A percentile compares a stretch with the other conserved stretches of the same genome.
These are phyloP conservation scores for Aspergillus clavatus DNA, from an alignment of 2,329 filamentous ascomycete species.

Conservation along the genomic window DNA sequence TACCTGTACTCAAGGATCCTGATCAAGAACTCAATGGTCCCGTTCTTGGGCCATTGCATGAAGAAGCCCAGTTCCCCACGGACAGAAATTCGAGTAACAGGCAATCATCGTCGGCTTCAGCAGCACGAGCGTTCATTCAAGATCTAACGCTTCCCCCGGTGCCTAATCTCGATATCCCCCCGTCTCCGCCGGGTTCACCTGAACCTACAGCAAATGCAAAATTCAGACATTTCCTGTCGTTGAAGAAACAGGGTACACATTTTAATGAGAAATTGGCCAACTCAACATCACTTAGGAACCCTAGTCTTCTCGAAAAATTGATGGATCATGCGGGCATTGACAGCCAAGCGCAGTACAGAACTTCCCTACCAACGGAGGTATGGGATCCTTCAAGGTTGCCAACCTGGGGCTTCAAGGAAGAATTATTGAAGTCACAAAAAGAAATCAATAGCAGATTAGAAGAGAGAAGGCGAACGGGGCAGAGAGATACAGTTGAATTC, in stretches of 20 bases:
- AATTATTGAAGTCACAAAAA: conserved; percentile 41
- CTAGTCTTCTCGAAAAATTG: conserved; percentile 52
- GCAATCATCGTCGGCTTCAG: conserved; percentile 46
- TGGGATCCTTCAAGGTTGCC: conserved; percentile 40
- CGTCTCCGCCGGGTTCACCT: conserved; percentile 45
- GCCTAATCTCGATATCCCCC: conserved; percentile 43
- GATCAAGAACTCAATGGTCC: conserved; percentile 23
- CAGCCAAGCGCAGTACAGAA: conserved; percentile 51
- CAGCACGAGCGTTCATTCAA: conserved; percentile 48
- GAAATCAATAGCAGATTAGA: conserved; percentile 31
- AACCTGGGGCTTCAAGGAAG: conserved; percentile 44
- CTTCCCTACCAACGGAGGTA: conserved; percentile 41
- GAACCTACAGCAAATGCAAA: conserved; percentile 48
- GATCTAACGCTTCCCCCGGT: conserved; percentile 52
- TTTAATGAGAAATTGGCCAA: conserved; percentile 59
- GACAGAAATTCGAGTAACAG: conserved; percentile 9
- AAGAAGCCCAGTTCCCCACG: conserved; percentile 15
- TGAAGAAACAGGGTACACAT: conserved; percentile 59
- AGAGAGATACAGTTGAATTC: conserved; percentile 39
- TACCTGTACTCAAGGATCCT: conserved; percentile 1
- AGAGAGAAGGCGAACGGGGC: conserved; percentile 29
- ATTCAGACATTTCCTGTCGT: conserved; percentile 55
- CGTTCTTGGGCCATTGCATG: conserved; percentile 35
- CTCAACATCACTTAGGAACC: conserved; percentile 56
- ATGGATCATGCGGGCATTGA: conserved; percentile 55